Conservation (phyloP, 2,329 filamentous ascomycete species). For the Ophiostoma sp. region DNA sequence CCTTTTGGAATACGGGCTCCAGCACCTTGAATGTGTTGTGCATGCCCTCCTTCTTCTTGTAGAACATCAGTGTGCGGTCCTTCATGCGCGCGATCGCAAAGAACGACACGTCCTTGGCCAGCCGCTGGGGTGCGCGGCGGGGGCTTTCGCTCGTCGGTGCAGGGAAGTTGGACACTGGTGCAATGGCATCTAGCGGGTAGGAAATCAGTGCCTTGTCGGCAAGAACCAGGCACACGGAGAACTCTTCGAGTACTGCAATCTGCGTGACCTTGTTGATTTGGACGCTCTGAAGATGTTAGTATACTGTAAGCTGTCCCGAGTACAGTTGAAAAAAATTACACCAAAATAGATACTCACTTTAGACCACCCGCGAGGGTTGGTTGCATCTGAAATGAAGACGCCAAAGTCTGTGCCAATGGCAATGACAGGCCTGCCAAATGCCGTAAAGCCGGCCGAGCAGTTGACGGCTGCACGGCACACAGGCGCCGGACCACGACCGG, state of each 20-base stretch:
- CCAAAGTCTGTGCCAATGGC: constrained; percentile 94
- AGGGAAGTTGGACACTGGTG: constrained; percentile 57
- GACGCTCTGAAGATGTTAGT: constrained; percentile 56
- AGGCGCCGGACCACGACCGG: constrained; percentile 63
- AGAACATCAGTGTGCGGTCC: constrained; percentile 88
- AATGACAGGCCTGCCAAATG: constrained; percentile 78
- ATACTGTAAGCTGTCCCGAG: not conserved
- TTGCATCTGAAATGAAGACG: constrained; percentile 81
- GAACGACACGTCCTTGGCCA: constrained; percentile 91
- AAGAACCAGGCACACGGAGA: constrained; percentile 85
- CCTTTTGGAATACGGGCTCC: constrained; percentile 91
- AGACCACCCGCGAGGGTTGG: constrained; percentile 85
- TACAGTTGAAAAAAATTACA: constrained; percentile 1
- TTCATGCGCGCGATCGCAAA: constrained; percentile 97
- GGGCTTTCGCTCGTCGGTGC: constrained; percentile 63
- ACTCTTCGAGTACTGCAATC: constrained; percentile 90
- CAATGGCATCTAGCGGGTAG: constrained; percentile 85
- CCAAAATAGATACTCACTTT: constrained; percentile 54
- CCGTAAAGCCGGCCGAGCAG: constrained; percentile 84
- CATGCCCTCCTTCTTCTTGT: constrained; percentile 90
- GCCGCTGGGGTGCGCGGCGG: constrained; percentile 81
- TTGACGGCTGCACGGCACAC: constrained; percentile 85
- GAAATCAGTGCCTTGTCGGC: constrained; percentile 87
- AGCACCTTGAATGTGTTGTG: constrained; percentile 95
- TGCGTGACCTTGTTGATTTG: constrained; percentile 75